These are phyloP conservation scores for Xanthoparmelia taractica DNA, from an alignment of 495 filamentous ascomycete genomes.

Conservation along the genomic window DNA sequence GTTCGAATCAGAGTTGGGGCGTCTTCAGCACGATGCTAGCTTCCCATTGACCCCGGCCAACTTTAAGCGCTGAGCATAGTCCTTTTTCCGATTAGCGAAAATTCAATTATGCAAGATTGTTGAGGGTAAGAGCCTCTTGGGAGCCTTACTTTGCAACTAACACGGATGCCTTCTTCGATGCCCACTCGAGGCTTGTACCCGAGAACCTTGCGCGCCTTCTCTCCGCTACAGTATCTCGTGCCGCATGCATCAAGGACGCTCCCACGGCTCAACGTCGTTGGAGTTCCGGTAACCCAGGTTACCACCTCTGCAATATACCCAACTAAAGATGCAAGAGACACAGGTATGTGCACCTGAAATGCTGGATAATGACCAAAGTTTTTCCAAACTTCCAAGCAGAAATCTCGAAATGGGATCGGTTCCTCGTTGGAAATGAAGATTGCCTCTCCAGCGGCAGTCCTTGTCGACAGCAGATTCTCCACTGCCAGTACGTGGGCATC, in stretches of 20 bases:
- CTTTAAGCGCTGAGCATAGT: conserved; percentile 16
- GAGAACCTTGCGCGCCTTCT: conserved; percentile 49
- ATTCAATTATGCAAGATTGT: too few relatives aligned
- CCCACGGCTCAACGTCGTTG: conserved; percentile 47
- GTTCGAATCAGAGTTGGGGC: neutral
- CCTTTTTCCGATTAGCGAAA: conserved; percentile 4
- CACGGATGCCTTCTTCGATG: conserved; percentile 47
- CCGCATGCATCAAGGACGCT: conserved; percentile 50
- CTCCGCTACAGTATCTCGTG: conserved; percentile 47
- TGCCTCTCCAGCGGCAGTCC: conserved; percentile 51
- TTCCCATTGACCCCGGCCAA: neutral
- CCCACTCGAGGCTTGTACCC: conserved; percentile 52
- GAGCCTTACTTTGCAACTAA: conserved; percentile 40
- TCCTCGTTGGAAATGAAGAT: conserved; percentile 61
- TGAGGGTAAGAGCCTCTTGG: neutral
- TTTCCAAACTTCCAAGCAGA: conserved; percentile 52
- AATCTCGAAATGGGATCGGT: conserved; percentile 52
- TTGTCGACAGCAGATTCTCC: conserved; percentile 47
- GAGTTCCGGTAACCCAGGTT: conserved; percentile 44
- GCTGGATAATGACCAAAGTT: conserved; percentile 51
- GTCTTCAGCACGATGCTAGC: neutral
- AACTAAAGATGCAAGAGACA: conserved; percentile 40
- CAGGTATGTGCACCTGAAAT: conserved; percentile 47
- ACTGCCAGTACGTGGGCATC: conserved; percentile 57
- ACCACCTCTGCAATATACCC: conserved; percentile 44